These are phyloP conservation scores for Stellera chamaejasme DNA, from an alignment of 345 rosid genomes.

Conservation along the genomic window DNA sequence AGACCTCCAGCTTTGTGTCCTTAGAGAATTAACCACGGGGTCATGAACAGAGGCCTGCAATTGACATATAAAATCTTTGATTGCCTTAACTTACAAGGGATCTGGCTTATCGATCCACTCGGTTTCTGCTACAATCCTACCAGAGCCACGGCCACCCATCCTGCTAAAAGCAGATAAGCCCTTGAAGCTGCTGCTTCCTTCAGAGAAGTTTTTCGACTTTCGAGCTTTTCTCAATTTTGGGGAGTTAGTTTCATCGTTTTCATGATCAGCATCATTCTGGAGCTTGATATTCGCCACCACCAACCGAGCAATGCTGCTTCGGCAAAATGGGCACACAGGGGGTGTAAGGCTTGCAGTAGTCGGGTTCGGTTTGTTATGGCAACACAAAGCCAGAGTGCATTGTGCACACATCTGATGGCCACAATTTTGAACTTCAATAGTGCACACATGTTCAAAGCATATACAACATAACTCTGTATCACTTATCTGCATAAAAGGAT, in stretches of 20 bases:
- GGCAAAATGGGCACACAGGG: conserved; percentile 96
- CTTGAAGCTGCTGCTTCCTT: conserved; percentile 97
- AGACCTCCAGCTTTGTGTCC: too few relatives aligned
- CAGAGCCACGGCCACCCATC: conserved; percentile 51
- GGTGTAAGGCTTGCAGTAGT: conserved; percentile 50
- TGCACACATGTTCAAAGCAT: conserved; percentile 94
- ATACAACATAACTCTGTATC: conserved; percentile 86
- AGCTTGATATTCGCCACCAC: conserved; percentile 56
- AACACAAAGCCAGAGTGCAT: conserved; percentile 92
- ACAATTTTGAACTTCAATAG: conserved; percentile 84
- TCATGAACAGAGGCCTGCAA: background rate
- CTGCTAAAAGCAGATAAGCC: conserved; percentile 54
- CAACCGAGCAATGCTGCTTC: conserved; percentile 64
- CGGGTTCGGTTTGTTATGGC: conserved; percentile 98
- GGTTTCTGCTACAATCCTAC: conserved; percentile 41
- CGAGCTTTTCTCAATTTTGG: conserved; percentile 59
- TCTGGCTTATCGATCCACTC: conserved; percentile 44
- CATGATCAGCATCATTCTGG: conserved; percentile 46
- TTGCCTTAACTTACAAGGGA: conserved; percentile 5
- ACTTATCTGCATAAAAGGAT: conserved; percentile 44
- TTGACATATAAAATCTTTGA: conserved; percentile 1
- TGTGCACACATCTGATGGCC: conserved; percentile 99
- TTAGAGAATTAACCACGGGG: background rate
- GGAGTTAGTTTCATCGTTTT: conserved; percentile 42
- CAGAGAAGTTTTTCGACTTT: conserved; percentile 59